Conservation (phyloP, 345 rosid species). For the Streptanthus diversifolius region DNA sequence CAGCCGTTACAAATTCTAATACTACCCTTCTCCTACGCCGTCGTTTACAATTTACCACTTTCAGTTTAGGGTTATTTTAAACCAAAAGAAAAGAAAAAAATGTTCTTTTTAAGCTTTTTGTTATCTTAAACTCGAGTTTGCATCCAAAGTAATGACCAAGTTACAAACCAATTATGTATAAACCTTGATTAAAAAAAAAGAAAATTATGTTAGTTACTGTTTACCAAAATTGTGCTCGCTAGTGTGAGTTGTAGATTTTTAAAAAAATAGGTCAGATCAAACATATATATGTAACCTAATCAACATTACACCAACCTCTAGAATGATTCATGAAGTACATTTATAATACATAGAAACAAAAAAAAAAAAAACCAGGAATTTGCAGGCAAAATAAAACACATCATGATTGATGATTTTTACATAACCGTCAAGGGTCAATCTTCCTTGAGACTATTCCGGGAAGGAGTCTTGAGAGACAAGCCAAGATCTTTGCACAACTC, state of each 20-base stretch:
- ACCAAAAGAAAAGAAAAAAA: too few species aligned
- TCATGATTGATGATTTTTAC: neutral
- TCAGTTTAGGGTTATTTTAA: neutral
- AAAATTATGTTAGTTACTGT: too few species aligned
- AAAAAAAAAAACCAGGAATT: neutral
- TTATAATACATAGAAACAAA: neutral
- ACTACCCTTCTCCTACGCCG: neutral
- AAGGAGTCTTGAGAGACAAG: conserved; percentile 34
- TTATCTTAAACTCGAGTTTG: neutral
- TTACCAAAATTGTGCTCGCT: neutral
- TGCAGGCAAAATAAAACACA: neutral
- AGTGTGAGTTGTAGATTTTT: neutral
- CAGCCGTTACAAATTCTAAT: neutral
- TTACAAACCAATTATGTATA: too few species aligned
- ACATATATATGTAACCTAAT: neutral
- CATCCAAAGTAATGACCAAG: neutral
- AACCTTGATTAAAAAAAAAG: too few species aligned
- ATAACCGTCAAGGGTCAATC: conserved; percentile 11
- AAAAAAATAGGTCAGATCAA: neutral
- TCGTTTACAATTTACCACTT: neutral
- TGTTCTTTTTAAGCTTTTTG: too few species aligned
- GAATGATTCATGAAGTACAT: neutral
- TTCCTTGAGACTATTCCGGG: conserved; percentile 15
- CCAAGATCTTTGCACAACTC: conserved; percentile 78
- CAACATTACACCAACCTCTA: neutral